Evolutionary conservation across 164 flowering plant genomes (phyloP), one percentile per base, ranked within the genome.

Genomic region (Warburgia ugandensis): DNA sequence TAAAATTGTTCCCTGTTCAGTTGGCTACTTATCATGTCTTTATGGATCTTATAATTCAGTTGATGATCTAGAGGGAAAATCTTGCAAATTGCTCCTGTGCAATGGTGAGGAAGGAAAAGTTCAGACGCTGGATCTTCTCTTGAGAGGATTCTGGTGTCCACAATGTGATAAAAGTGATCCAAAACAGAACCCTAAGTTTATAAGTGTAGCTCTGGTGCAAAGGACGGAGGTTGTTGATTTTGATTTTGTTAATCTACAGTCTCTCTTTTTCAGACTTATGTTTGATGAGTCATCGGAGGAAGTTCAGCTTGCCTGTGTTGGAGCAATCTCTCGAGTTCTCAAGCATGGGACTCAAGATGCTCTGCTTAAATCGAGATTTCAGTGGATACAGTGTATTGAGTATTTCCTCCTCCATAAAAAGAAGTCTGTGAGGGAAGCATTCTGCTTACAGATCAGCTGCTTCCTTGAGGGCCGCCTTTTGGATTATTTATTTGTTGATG

Each of bases 1-100:
- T 63, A 75, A 60, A 58, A 30, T 55, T 30, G 52, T 84, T 60
- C 72, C 90, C 3, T 50, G 62, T 50, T 65, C 69, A 45, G 73
- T 94, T 65, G 94, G 96, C 29, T 77, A 72, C 59, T 72, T 94
- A 60, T 80, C 95, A 37, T 94, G 99, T 65, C 77, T 89, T 26
- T 66, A 64, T 75, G 95, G 90, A 57, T 73, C 73, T 29, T 75
- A 45, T 45, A 45, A 33, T 50, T 48, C 31, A 45, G 62, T 47
- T 58, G 66, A 42, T 61, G 65, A 39, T 56, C 33, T 9, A 9
- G 44, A 57, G 40, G 62, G 31, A 48, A 45, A 46, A 56, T 45
- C 55, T 6, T 84, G 95, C 77, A 77, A 74, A 64, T 62, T 94
- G 35, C 69, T 66, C 59, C 42, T 80, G 29, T 50, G 45, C 38